These are phyloP conservation scores for Podosphaera fusca DNA, from an alignment of 2,329 filamentous ascomycete genomes.

Conservation along the genomic window DNA sequence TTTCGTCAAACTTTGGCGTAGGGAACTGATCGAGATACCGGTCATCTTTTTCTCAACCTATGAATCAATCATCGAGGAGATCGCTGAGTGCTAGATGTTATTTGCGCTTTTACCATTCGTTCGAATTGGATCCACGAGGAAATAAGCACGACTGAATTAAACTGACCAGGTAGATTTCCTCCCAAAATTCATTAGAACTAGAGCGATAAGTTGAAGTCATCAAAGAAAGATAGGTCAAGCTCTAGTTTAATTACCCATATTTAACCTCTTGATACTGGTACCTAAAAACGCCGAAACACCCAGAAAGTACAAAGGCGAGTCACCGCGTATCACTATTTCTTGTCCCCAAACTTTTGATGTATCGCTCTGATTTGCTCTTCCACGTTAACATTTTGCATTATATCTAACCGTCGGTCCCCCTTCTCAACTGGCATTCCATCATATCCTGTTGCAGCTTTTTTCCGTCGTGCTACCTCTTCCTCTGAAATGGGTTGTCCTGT, in stretches of 20 bases:
- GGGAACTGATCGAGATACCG: too few relatives aligned
- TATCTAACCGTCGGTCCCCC: constrained; percentile 29
- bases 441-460: constrained; percentile 47
- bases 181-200: too few relatives aligned
- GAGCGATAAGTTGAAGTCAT: background rate
- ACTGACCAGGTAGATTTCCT: too few relatives aligned
- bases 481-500: constrained; percentile 46
- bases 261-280: background rate
- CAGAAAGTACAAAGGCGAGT: background rate
- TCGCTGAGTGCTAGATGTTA: too few relatives aligned
- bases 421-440: constrained; percentile 38
- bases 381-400: constrained; percentile 49
- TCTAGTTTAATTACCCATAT: background rate
- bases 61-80: too few relatives aligned
- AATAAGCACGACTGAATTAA: too few relatives aligned
- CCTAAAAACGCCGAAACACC: background rate
- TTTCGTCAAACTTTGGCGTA: too few relatives aligned
- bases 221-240: background rate
- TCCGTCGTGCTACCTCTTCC: constrained; percentile 52
- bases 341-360: constrained; percentile 28
- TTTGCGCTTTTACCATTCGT: too few relatives aligned
- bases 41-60: too few relatives aligned
- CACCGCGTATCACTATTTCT: constrained; percentile 7
- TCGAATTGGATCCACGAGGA: too few relatives aligned
- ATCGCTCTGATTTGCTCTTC: constrained; percentile 64